Percentiles rank a stretch among this genome's conserved stretches.
Evolutionary conservation across 2,329 filamentous ascomycete genomes (phyloP).

Genomic region (Fusarium sp.): DNA sequence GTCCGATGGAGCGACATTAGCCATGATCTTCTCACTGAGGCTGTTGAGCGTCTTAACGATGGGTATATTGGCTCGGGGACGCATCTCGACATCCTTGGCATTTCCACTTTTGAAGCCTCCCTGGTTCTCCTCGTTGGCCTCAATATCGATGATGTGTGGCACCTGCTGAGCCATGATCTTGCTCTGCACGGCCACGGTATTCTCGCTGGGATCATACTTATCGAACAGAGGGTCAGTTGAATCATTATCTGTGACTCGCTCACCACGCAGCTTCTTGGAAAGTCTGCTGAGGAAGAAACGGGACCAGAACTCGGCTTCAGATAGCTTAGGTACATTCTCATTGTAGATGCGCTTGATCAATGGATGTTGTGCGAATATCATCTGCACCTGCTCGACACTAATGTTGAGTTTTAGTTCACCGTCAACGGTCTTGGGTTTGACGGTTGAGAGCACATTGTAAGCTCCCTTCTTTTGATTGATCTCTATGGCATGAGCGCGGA

Average conservation of each 20-base stretch:
- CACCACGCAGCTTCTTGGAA: conserved; percentile 90
- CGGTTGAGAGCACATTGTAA: conserved; percentile 91
- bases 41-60: conserved; percentile 91
- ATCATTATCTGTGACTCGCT: conserved; percentile 83
- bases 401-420: conserved; percentile 81
- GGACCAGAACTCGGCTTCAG: conserved; percentile 88
- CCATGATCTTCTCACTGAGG: conserved; percentile 92
- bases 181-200: conserved; percentile 64
- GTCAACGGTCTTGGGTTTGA: conserved; percentile 72
- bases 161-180: conserved; percentile 72
- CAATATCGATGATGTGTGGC: conserved; percentile 89
- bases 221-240: conserved; percentile 83
- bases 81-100: conserved; percentile 89
- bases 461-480: conserved; percentile 85
- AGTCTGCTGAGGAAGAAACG: conserved; percentile 92
- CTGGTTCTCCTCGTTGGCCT: conserved; percentile 94
- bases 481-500: conserved; percentile 92
- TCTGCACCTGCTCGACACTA: conserved; percentile 89
- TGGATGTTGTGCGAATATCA: conserved; percentile 93
- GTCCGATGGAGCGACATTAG: conserved; percentile 84
- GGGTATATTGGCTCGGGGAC: conserved; percentile 81
- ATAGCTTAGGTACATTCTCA: conserved; percentile 86
- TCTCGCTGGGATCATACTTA: conserved; percentile 81
- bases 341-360: conserved; percentile 91
- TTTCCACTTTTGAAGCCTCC: conserved; percentile 86